phyloP scores from a whole-genome alignment of 2,329 filamentous ascomycete genomes.

The Pseudogymnoascus sp. region DNA sequence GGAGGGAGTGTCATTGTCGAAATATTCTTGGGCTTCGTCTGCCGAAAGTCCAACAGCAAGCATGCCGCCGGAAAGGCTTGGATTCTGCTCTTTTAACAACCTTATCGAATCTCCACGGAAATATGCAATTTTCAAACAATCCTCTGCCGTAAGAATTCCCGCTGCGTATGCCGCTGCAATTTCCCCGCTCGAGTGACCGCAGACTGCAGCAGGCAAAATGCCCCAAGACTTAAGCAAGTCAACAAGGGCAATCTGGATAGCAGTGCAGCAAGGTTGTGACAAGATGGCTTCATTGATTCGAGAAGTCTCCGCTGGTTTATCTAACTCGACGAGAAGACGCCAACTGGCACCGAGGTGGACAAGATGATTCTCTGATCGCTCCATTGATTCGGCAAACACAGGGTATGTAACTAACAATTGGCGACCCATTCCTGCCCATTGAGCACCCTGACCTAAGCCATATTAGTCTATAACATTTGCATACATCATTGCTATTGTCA shows the following conservation, averaged over 20 bases:
- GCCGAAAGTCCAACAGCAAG: slow-evolving; percentile 40
- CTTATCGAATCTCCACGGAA: slow-evolving; percentile 24
- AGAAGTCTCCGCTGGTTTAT: slow-evolving; percentile 22
- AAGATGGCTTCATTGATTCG: slow-evolving; percentile 37
- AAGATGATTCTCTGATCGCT: neutral
- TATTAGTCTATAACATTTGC: too few species aligned
- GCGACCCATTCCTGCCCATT: slow-evolving; percentile 20
- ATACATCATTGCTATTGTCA: too few species aligned
- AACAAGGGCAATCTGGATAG: slow-evolving; percentile 41
- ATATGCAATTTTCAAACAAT: slow-evolving; percentile 40
- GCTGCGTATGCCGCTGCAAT: slow-evolving; percentile 40
- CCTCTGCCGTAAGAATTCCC: slow-evolving; percentile 27
- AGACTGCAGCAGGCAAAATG: slow-evolving; percentile 32
- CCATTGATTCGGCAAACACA: neutral
- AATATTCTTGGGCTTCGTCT: slow-evolving; percentile 14
- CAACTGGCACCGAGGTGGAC: neutral
- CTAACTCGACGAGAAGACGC: neutral
- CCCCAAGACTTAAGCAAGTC: slow-evolving; percentile 37
- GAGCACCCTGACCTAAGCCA: slow-evolving; percentile 19
- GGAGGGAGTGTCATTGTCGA: neutral
- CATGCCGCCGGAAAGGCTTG: slow-evolving; percentile 40
- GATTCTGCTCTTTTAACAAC: slow-evolving; percentile 19
- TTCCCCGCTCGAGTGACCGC: slow-evolving; percentile 42
- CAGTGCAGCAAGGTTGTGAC: slow-evolving; percentile 38
- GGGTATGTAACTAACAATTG: slow-evolving; percentile 14